phyloP scores from a whole-genome alignment of 306 rosid genomes.

The Casuarina equisetifolia region DNA sequence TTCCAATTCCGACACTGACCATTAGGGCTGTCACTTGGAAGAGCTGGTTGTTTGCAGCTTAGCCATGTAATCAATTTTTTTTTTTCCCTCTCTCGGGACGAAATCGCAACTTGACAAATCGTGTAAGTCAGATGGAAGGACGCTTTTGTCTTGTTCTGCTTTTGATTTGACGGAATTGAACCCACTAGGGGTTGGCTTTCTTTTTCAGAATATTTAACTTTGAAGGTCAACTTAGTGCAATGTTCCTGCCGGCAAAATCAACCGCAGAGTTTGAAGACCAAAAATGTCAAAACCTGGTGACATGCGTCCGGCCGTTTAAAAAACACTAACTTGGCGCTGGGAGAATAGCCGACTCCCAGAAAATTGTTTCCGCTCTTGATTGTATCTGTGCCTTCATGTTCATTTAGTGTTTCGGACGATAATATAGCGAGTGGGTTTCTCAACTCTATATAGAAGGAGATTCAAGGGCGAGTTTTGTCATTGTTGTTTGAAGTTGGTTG shows the following conservation, averaged over 20 bases:
- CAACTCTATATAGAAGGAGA: neutral
- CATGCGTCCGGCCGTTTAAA: neutral
- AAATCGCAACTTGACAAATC: neutral
- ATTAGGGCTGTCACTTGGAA: no score
- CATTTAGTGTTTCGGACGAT: neutral
- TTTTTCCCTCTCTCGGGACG: no score
- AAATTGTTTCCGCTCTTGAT: neutral
- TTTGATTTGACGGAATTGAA: neutral
- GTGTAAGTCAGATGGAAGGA: neutral
- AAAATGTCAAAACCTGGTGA: neutral
- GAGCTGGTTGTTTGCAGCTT: no score
- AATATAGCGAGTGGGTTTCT: neutral
- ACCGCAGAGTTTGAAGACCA: neutral
- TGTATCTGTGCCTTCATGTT: neutral
- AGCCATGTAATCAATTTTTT: no score
- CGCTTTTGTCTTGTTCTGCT: neutral
- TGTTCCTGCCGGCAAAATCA: neutral
- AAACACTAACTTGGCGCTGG: neutral
- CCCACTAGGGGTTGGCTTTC: neutral
- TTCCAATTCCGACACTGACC: no score
- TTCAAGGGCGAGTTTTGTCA: neutral
- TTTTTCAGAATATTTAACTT: no score
- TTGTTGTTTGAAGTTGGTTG: neutral
- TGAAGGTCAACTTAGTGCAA: neutral
- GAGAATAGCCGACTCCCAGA: neutral